Conservation (phyloP, 352 stramenopile genomes). For the Bremia lactucae region DNA sequence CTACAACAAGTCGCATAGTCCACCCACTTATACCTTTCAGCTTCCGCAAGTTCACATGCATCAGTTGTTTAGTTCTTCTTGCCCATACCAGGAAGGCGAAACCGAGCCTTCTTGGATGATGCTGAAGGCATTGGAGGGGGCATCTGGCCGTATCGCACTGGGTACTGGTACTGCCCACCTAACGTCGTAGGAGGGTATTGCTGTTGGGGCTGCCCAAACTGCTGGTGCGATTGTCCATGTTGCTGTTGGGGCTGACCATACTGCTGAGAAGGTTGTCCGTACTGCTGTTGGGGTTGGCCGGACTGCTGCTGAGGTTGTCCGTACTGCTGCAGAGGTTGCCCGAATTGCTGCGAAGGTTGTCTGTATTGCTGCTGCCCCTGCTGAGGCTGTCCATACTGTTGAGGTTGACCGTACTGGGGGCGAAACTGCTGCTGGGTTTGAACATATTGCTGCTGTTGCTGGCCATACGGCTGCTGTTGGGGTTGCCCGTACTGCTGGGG, state of each 20-base stretch:
- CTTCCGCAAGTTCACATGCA: conserved; percentile 9
- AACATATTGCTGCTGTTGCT: not conserved
- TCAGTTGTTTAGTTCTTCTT: conserved; percentile 62
- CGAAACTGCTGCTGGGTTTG: conserved; percentile 1
- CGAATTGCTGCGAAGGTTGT: not conserved
- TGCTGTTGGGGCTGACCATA: conserved; percentile 15
- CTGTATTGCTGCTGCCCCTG: not conserved
- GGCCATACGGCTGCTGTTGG: no score
- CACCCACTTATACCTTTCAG: conserved; percentile 5
- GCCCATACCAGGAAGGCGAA: conserved; percentile 51
- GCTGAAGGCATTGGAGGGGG: conserved; percentile 41
- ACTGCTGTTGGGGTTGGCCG: conserved; percentile 5
- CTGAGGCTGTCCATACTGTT: not conserved
- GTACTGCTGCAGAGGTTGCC: conserved; percentile 4
- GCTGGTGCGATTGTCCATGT: conserved; percentile 3
- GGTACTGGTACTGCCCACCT: conserved; percentile 45
- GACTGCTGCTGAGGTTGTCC: conserved; percentile 5
- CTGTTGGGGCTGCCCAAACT: conserved; percentile 5
- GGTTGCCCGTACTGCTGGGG: conserved; percentile 14
- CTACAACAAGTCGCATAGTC: no score
- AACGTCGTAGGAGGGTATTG: conserved; percentile 17
- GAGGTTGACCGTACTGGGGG: not conserved
- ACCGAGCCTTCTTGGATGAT: conserved; percentile 55
- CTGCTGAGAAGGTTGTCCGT: conserved; percentile 10
- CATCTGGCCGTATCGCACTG: conserved; percentile 37